Evolutionary conservation across 495 filamentous ascomycete genomes (phyloP).

Genomic region (Lophium mytilinum): DNA sequence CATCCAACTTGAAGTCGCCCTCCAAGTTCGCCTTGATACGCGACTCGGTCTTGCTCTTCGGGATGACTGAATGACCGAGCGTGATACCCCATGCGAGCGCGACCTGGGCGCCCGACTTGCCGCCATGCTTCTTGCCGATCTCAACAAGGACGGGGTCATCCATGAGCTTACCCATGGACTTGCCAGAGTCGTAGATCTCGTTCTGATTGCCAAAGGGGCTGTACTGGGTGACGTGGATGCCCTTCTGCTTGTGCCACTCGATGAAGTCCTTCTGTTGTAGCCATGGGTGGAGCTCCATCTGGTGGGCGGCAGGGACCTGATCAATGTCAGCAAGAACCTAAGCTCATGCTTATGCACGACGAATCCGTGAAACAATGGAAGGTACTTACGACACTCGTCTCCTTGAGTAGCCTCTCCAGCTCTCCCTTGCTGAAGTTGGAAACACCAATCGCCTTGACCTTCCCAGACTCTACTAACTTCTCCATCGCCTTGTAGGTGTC

Average conservation of each 20-base stretch:
- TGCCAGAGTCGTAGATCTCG: conserved; percentile 45
- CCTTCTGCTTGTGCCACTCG: conserved; percentile 46
- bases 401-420: conserved; percentile 57
- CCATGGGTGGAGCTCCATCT: conserved; percentile 57
- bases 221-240: conserved; percentile 58
- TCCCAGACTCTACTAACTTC: conserved; percentile 46
- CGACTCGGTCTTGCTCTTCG: conserved; percentile 48
- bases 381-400: conserved; percentile 41
- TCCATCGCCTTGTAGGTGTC: conserved; percentile 54
- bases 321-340: background rate
- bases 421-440: conserved; percentile 68
- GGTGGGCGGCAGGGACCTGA: conserved; percentile 46
- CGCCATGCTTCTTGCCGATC: conserved; percentile 53
- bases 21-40: conserved; percentile 51
- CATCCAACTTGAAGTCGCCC: conserved; percentile 49
- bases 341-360: background rate
- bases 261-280: conserved; percentile 53
- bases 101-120: conserved; percentile 53
- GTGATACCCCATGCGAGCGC: conserved; percentile 61
- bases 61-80: conserved; percentile 56
- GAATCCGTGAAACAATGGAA: background rate
- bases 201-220: conserved; percentile 69
- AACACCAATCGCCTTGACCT: conserved; percentile 60
- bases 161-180: conserved; percentile 47
- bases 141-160: conserved; percentile 53